Evolutionary conservation across 441 rosid species (phyloP).

Genomic region (Rhodomyrtus psidioides): DNA sequence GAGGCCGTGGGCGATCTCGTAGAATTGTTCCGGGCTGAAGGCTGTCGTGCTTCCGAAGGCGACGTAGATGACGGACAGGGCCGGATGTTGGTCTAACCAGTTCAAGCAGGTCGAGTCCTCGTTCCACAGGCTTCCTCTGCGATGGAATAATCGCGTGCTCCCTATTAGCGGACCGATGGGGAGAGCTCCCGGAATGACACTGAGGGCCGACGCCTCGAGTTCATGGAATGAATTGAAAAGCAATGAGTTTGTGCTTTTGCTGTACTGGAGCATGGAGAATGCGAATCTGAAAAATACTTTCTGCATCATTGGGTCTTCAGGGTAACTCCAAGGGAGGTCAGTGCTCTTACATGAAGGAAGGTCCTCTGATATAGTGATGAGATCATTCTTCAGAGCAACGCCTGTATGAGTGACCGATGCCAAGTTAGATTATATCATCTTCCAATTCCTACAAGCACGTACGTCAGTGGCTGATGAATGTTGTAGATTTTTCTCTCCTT

Average conservation of each 20-base stretch:
- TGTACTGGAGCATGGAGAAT: neutral
- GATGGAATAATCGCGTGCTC: neutral
- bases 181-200: neutral
- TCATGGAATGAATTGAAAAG: neutral
- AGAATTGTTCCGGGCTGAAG: neutral
- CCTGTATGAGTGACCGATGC: neutral
- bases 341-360: neutral
- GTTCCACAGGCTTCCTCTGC: neutral
- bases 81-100: conserved; percentile 20
- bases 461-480: neutral
- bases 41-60: neutral
- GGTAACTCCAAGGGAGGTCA: neutral
- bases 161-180: neutral
- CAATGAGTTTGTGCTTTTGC: neutral
- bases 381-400: neutral
- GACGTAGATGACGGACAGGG: conserved; percentile 15
- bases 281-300: neutral
- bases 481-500: neutral
- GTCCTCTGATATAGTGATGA: conserved; percentile 14
- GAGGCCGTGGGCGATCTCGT: neutral
- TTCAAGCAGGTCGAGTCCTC: conserved; percentile 20
- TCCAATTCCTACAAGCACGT: neutral
- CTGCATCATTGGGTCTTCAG: neutral
- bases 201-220: neutral
- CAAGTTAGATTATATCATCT: neutral